Base-by-base conservation (phyloP, 768 basidiomycete genomes). In the Neoboletus magnificus region DNA sequence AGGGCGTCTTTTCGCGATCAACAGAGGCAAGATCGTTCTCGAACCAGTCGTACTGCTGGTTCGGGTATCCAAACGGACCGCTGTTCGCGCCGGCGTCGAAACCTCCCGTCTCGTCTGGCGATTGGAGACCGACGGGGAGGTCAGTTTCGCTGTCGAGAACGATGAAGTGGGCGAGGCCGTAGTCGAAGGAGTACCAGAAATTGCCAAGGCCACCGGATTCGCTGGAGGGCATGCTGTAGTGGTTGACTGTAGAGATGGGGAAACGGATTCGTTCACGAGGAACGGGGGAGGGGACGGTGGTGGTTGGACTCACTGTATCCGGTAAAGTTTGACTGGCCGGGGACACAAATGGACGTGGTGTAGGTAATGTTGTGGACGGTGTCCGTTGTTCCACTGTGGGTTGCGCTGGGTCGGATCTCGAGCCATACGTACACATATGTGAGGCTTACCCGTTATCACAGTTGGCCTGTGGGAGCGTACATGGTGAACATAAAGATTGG, bases 141-240 rank as follows among this genome's bases (percentile, higher is more conserved):
- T 69, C 67, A 0, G 67, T 68, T 50, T 69, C 68, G 3, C 44
- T 50, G 20, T 70, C 32, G 45, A 70, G 9, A 2, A 64, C 7
- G 56, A 69, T 39, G 23, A 69, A 69, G 46, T 69, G 67, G 12
- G 64, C 68, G 18, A 70, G 63, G 39, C 66, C 66, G 18, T 70
- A 62, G 50, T 69, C 58, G n/a, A 66, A 69, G 16, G 67, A 69
- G 55, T 69, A 70, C 67, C 68, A 70, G 30, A 70, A 66, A 36
- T 69, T 70, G 8, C 67, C 53, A 16, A 64, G 35, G 5, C 67
- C 64, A 12, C 66, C 62, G 8, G 67, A 68, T 37, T 58, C 66
- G 0, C 58, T 57, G 8, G 66, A 63, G 15, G 67, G 68, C 67
- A 70, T 69, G 23, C 48, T 53, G 49, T 62, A 69, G 39, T 70